Evolutionary conservation across 441 rosid genomes (phyloP).

Genomic region (Brassica hybrid): DNA sequence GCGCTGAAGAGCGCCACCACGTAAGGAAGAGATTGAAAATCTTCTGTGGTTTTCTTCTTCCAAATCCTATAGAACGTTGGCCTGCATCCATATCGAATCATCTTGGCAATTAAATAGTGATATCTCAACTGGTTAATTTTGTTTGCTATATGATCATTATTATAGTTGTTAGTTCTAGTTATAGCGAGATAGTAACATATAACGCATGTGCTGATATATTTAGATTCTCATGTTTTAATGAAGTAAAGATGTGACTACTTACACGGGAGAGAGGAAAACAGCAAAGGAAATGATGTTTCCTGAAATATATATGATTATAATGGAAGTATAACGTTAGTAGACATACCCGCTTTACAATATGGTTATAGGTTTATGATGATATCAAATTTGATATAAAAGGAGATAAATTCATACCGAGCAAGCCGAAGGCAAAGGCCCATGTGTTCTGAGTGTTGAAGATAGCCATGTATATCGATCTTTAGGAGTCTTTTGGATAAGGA

Average conservation of each 20-base stretch:
- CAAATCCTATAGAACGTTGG: slow-evolving; percentile 56
- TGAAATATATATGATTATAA: slow-evolving; percentile 27
- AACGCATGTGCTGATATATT: background rate
- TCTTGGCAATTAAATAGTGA: background rate
- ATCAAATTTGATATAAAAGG: background rate
- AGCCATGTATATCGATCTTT: slow-evolving; percentile 45
- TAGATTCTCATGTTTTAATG: background rate
- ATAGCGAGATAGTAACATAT: slow-evolving; percentile 3
- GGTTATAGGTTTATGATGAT: no score
- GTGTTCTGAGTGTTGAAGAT: slow-evolving; percentile 49
- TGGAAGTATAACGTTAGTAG: slow-evolving; percentile 4
- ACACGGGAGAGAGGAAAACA: slow-evolving; percentile 63
- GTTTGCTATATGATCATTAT: background rate
- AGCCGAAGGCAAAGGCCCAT: slow-evolving; percentile 54
- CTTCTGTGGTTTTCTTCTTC: slow-evolving; percentile 65
- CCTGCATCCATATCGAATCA: slow-evolving; percentile 33
- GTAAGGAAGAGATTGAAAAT: slow-evolving; percentile 56
- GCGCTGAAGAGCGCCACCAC: slow-evolving; percentile 55
- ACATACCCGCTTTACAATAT: slow-evolving; percentile 1
- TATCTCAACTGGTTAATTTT: background rate
- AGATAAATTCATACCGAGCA: slow-evolving; percentile 51
- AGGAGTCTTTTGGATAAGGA: no score
- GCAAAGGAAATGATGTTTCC: slow-evolving; percentile 57
- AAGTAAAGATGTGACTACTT: slow-evolving; percentile 40
- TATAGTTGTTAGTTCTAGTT: background rate